Evolutionary conservation across 2,329 filamentous ascomycete species (phyloP).

Genomic region (Aspergillus pseudoglaucus): DNA sequence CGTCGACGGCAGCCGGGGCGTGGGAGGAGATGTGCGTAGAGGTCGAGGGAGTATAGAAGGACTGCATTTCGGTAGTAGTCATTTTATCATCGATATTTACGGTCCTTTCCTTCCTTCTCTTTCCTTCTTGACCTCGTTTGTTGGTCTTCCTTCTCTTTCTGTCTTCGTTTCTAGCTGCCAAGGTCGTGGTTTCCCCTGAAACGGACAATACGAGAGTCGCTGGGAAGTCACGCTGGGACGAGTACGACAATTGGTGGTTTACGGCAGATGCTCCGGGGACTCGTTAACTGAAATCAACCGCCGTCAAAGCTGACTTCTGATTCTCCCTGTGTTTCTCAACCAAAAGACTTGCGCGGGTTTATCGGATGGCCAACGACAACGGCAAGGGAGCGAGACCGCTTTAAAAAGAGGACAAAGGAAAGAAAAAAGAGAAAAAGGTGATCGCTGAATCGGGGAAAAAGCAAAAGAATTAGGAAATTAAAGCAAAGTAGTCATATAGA

Average conservation of each 20-base stretch:
- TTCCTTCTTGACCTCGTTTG: neutral
- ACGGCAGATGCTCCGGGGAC: too few species aligned
- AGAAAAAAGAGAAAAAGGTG: neutral
- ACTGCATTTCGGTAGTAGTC: slow-evolving; percentile 26
- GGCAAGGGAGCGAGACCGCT: neutral
- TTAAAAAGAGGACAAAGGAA: neutral
- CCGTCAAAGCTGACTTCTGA: too few species aligned
- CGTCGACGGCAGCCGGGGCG: slow-evolving; percentile 25
- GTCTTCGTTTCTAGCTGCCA: too few species aligned
- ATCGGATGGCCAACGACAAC: neutral
- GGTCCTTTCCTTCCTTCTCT: neutral
- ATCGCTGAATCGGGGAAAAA: neutral
- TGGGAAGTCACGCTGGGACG: too few species aligned
- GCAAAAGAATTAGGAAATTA: neutral
- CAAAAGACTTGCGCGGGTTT: too few species aligned
- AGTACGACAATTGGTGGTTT: too few species aligned
- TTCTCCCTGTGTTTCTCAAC: too few species aligned
- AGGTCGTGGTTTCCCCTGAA: too few species aligned
- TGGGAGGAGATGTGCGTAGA: slow-evolving; percentile 24
- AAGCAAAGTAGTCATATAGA: too few species aligned
- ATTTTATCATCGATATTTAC: slow-evolving; percentile 10
- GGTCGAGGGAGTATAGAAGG: slow-evolving; percentile 28
- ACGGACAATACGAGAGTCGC: too few species aligned
- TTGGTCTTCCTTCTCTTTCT: neutral
- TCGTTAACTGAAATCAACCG: too few species aligned